Evolutionary conservation across 371 early-diverging fungal species (phyloP), one percentile per base, ranked within the genome.

Genomic region (Syncephalastrum racemosum): DNA sequence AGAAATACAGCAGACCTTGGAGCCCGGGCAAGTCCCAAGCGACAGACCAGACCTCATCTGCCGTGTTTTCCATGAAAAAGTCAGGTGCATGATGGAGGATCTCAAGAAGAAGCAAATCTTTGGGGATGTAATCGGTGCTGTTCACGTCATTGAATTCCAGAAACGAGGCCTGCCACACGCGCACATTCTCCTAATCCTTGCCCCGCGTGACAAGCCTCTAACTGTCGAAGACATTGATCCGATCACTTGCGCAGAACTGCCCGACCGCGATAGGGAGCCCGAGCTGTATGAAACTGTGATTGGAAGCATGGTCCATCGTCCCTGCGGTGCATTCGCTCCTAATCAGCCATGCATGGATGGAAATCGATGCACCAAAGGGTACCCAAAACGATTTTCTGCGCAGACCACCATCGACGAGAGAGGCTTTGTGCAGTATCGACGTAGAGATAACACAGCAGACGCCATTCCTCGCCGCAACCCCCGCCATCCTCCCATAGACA

Each of bases 231-330:
- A 69, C 18, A 55, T 47, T 57, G 64, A 73, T 44, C 16, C 18
- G 0, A 55, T 67, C 19, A 45, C 69, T 1, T 60, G 58, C 3
- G 73, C 74, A 7, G 67, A 72, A 18, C 53, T 70, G 14, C 72
- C 69, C 0, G 66, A 73, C 49, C 54, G 12, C 7, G 31, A 39
- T 4, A 4, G 0, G 4, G 14, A 62, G 40, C 72, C 73, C 4
- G 46, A 46, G 10, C 39, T 56, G 24, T 68, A 66, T 40, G 57
- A 64, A 36, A 70, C 69, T 4, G 69, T 73, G 4, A 58, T 13
- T 1, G 57, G 20, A 4, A 23, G 44, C 3, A 73, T 78, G 70
- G 47, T 74, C 13, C 73, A 75, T 64, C 68, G 67, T 1, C 68
- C 68, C n/a, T 73, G 70, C 54, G 69, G 73, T 4, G 20, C 1